These are phyloP conservation scores for Lepidopterella palustris DNA, from an alignment of 495 filamentous ascomycete species.

Conservation along the genomic window DNA sequence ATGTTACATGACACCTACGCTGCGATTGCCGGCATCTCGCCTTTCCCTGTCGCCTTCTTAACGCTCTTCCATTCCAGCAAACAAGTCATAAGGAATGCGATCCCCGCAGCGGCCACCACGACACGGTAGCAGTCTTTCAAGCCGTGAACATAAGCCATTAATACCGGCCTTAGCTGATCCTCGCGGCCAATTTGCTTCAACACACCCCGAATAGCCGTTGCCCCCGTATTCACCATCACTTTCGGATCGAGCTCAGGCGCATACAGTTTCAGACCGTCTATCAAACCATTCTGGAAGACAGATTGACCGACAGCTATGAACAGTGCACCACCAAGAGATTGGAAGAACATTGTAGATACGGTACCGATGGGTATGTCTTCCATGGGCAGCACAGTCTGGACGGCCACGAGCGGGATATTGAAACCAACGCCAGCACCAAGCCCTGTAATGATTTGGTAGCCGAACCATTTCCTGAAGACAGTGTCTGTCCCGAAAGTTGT, in stretches of 20 bases:
- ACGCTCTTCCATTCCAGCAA: slow-evolving; percentile 27
- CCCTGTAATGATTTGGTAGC: slow-evolving; percentile 27
- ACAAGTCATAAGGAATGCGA: slow-evolving; percentile 18
- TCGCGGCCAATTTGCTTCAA: slow-evolving; percentile 7
- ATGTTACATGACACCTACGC: too few species aligned
- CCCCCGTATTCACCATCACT: slow-evolving; percentile 4
- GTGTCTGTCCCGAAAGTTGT: slow-evolving; percentile 39
- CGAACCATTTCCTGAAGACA: slow-evolving; percentile 40
- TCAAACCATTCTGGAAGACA: slow-evolving; percentile 2
- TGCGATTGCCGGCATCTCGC: background rate
- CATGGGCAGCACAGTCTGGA: slow-evolving; percentile 18
- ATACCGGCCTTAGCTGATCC: background rate
- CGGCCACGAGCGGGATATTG: slow-evolving; percentile 27
- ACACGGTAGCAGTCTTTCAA: slow-evolving; percentile 24
- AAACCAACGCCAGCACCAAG: slow-evolving; percentile 28
- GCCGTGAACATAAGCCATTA: background rate
- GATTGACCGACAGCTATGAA: slow-evolving; percentile 2
- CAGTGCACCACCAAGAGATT: background rate
- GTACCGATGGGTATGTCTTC: slow-evolving; percentile 4
- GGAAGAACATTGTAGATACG: background rate
- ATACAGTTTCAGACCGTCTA: slow-evolving; percentile 48
- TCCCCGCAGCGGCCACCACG: slow-evolving; percentile 18
- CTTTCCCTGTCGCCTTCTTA: slow-evolving; percentile 1
- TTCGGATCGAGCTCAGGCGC: background rate
- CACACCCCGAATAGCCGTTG: background rate